These are phyloP conservation scores for Pythium coloratum DNA, from an alignment of 352 stramenopile genomes.

Conservation along the genomic window DNA sequence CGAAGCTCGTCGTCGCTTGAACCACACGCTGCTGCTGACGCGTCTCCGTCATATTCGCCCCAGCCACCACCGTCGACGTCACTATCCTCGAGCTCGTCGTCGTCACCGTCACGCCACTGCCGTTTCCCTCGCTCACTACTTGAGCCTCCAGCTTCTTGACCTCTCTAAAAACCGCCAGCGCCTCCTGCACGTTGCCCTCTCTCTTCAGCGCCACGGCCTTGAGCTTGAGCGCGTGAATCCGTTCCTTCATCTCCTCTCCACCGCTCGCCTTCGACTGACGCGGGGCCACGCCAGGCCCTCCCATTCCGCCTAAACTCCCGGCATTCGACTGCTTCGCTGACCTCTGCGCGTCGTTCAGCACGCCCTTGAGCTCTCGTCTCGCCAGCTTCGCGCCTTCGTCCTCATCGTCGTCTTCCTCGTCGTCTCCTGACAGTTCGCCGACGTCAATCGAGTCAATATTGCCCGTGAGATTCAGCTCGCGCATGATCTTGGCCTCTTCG, in stretches of 20 bases:
- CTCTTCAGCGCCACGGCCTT: slow-evolving; percentile 58
- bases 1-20: background rate
- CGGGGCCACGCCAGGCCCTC: background rate
- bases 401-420: slow-evolving; percentile 23
- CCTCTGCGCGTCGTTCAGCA: slow-evolving; percentile 28
- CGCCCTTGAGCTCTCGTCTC: too few relatives aligned
- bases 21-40: background rate
- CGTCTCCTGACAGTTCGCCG: slow-evolving; percentile 30
- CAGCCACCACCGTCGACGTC: background rate
- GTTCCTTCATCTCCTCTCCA: slow-evolving; percentile 3
- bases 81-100: background rate
- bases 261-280: background rate
- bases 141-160: slow-evolving; percentile 54
- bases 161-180: slow-evolving; percentile 58
- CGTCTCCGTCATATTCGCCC: too few relatives aligned
- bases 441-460: slow-evolving; percentile 29
- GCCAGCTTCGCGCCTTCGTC: slow-evolving; percentile 8
- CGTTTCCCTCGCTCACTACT: background rate
- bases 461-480: slow-evolving; percentile 41
- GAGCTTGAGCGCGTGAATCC: slow-evolving; percentile 52
- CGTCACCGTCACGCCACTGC: background rate
- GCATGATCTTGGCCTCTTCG: slow-evolving; percentile 64
- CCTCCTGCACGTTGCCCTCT: slow-evolving; percentile 48
- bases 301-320: background rate
- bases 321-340: slow-evolving; percentile 23